A percentile compares a stretch with the other conserved stretches of the same genome.
These are phyloP conservation scores for Zalaria sp. DNA, from an alignment of 2,329 filamentous ascomycete species.

Conservation along the genomic window DNA sequence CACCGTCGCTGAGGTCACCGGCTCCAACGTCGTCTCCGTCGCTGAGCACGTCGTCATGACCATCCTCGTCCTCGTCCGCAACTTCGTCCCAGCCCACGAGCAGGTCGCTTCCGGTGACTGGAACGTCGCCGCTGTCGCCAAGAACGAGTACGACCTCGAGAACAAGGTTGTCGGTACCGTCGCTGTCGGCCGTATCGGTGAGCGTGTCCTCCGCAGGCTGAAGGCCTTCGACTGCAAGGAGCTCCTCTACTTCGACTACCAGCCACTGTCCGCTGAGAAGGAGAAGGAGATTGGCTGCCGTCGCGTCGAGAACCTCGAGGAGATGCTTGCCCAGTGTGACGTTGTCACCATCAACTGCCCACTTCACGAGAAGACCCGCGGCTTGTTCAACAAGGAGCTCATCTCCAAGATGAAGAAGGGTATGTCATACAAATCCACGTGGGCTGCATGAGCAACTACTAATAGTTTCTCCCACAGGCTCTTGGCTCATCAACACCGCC, in stretches of 20 bases:
- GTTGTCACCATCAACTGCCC: slow-evolving; percentile 99
- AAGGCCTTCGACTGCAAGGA: slow-evolving; percentile 99
- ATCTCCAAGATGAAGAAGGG: slow-evolving; percentile 98
- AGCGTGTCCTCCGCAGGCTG: slow-evolving; percentile 90
- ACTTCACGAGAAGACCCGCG: slow-evolving; percentile 92
- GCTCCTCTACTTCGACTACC: slow-evolving; percentile 98
- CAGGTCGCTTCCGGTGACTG: slow-evolving; percentile 79
- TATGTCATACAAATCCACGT: slow-evolving; percentile 21
- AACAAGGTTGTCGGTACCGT: slow-evolving; percentile 96
- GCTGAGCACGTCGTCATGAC: slow-evolving; percentile 99
- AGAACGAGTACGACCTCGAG: slow-evolving; percentile 98
- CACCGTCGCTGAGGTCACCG: slow-evolving; percentile 95
- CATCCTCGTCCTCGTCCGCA: slow-evolving; percentile 87
- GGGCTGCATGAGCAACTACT: background rate
- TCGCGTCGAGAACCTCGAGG: slow-evolving; percentile 77
- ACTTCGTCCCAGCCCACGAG: slow-evolving; percentile 97
- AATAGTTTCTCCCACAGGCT: slow-evolving; percentile 37
- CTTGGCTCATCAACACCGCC: slow-evolving; percentile 97
- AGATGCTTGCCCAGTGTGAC: slow-evolving; percentile 88
- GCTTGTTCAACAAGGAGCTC: slow-evolving; percentile 96
- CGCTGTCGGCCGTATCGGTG: slow-evolving; percentile 90
- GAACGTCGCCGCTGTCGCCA: slow-evolving; percentile 90
- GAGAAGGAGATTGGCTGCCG: slow-evolving; percentile 94
- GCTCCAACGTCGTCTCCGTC: slow-evolving; percentile 95
- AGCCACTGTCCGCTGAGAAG: slow-evolving; percentile 70